Conservation (phyloP, 257 asterid genomes). For the Anisodus acutangulus region DNA sequence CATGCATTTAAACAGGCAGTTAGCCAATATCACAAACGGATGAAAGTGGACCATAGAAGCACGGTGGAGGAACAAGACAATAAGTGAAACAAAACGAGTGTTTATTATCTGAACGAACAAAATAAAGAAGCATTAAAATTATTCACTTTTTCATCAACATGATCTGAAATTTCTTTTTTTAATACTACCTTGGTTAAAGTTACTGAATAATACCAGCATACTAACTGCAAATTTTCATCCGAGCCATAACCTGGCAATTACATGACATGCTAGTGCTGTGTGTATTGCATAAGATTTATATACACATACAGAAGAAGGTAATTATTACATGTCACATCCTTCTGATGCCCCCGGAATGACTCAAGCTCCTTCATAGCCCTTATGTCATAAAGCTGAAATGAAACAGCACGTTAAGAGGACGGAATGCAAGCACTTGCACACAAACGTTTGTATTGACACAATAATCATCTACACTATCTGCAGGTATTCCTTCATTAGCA, state of each 20-base stretch:
- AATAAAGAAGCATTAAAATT: constrained; percentile 1
- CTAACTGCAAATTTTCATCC: constrained; percentile 18
- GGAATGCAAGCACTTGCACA: constrained; percentile 15
- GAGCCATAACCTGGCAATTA: neutral
- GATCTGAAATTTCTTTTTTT: neutral
- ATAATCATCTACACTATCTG: constrained; percentile 12
- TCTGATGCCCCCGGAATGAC: constrained; percentile 94
- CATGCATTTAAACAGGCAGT: constrained; percentile 25
- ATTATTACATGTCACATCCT: constrained; percentile 85
- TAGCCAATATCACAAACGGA: constrained; percentile 31
- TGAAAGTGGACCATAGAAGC: constrained; percentile 23
- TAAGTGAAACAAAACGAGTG: constrained; percentile 17
- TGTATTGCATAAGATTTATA: constrained; percentile 3
- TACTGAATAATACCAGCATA: constrained; percentile 1
- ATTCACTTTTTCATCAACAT: neutral
- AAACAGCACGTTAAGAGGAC: constrained; percentile 31
- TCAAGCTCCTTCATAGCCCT: constrained; percentile 99
- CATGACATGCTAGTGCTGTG: neutral
- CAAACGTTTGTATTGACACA: neutral
- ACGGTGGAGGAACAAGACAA: constrained; percentile 18
- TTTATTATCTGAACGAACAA: constrained; percentile 18
- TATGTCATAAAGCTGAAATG: constrained; percentile 88
- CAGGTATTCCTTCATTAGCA: constrained; percentile 11
- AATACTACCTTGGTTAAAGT: neutral
- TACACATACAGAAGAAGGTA: constrained; percentile 22